Evolutionary conservation across 345 rosid genomes (phyloP).

Genomic region (Salix brachista): DNA sequence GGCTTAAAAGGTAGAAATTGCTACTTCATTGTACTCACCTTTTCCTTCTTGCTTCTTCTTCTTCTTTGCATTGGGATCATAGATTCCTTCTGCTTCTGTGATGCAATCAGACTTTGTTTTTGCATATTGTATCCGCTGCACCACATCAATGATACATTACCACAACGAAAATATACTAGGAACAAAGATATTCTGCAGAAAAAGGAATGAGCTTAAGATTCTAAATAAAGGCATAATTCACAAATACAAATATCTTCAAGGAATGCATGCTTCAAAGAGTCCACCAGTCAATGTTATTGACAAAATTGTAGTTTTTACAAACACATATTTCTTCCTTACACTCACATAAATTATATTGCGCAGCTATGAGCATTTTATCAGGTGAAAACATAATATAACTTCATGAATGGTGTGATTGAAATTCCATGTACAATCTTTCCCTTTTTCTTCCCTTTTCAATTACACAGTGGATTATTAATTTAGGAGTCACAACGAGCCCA

Average conservation of each 20-base stretch:
- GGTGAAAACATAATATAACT: not conserved
- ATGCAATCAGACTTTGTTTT: constrained; percentile 86
- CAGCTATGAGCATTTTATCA: not conserved
- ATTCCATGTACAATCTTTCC: too few relatives aligned
- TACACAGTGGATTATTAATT: not conserved
- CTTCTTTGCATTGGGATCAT: constrained; percentile 77
- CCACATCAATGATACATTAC: not conserved
- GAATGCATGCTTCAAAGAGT: too few relatives aligned
- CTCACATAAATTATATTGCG: too few relatives aligned
- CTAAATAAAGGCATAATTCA: too few relatives aligned
- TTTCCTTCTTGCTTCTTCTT: constrained; percentile 85
- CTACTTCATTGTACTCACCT: constrained; percentile 39
- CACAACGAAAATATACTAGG: not conserved
- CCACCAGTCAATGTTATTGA: too few relatives aligned
- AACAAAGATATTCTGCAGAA: not conserved
- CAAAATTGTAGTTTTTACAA: too few relatives aligned
- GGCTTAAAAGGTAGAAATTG: not conserved
- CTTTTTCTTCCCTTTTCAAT: not conserved
- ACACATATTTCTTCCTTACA: too few relatives aligned
- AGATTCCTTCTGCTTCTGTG: constrained; percentile 76
- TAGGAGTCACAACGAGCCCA: not conserved
- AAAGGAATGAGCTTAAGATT: not conserved
- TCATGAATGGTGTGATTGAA: not conserved
- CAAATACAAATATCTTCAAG: too few relatives aligned
- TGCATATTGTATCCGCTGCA: constrained; percentile 87